Base-by-base conservation (phyloP, 768 basidiomycete genomes). In the Leucocoprinus sp. region DNA sequence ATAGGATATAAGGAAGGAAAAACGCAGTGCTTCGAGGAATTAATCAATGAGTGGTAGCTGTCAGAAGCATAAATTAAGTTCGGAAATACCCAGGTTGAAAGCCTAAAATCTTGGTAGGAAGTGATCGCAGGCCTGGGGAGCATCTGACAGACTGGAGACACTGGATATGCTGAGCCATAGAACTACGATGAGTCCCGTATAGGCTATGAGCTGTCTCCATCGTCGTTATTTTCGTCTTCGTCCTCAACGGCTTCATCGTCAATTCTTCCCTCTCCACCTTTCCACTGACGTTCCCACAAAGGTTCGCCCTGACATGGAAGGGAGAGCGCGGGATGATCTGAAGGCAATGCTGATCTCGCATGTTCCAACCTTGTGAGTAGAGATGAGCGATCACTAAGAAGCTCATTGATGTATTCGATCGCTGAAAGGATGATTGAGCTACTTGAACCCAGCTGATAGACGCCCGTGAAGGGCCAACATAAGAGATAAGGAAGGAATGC, bases 271-370 rank as follows among this genome's bases (percentile, higher is more conserved):
- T 75, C 70, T 0, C 87, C 89, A 12, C 89, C 87, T 33, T 78
- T 79, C 90, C 90, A 92, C 50, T 82, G 78, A 33, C 84, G 74
- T 57, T 91, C 86, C 90, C 90, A 93, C 15, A 81, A 65, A 22
- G 78, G 76, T 15, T 61, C 57, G 21, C 57, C 52, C 14, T 45
- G 17, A 26, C 37, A 50, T 24, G 59, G 45, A 2, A 68, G 64
- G 3, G 56, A 54, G 17, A 77, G 68, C 8, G 74, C 70, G 4
- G 78, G 82, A 56, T 91, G 85, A 2, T 73, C 70, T 4, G 67
- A 71, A 1, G 80, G 75, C 2, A 91, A 70, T 31, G 63, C 55
- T 5, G 63, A 66, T 23, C 78, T 75, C 18, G 86, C 84, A 12
- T 66, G 68, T 5, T 80, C 66, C 3, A 90, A 66, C 3, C 85